Conservation (phyloP, 2,329 filamentous ascomycete genomes). For the Cladosporium sp. region DNA sequence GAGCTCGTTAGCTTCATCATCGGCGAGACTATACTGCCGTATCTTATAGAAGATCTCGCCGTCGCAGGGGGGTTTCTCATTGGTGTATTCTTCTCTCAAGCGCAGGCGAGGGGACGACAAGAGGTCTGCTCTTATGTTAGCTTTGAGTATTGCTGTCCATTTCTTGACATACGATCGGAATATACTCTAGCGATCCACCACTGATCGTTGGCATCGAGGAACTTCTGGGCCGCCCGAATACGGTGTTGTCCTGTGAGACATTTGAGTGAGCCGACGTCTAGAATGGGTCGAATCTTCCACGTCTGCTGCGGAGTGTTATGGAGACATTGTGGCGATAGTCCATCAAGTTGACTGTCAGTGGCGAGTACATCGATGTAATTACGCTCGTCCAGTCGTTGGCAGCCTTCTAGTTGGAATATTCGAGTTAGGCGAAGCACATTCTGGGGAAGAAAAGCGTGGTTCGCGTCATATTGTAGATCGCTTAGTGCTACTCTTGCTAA, state of each 20-base stretch:
- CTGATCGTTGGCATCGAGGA: slow-evolving; percentile 15
- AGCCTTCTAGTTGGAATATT: slow-evolving; percentile 20
- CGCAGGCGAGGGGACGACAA: not conserved
- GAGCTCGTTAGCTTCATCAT: slow-evolving; percentile 10
- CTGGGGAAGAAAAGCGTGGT: slow-evolving; percentile 1
- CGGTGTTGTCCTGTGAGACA: slow-evolving; percentile 18
- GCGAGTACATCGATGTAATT: slow-evolving; percentile 15
- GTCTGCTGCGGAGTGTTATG: not conserved
- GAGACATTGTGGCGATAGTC: not conserved
- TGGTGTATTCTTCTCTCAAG: slow-evolving; percentile 14
- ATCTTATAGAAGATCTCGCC: slow-evolving; percentile 20
- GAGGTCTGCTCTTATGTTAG: not conserved
- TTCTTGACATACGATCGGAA: slow-evolving; percentile 11
- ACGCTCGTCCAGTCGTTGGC: slow-evolving; percentile 13
- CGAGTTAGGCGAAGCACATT: slow-evolving; percentile 17
- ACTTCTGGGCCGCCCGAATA: slow-evolving; percentile 15
- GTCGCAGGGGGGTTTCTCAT: slow-evolving; percentile 15
- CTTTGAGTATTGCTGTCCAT: not conserved
- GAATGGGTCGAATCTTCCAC: not conserved
- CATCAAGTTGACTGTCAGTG: not conserved
- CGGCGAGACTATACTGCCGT: slow-evolving; percentile 8
- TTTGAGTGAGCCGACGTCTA: not conserved
- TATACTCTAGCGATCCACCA: slow-evolving; percentile 20
- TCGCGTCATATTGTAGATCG: slow-evolving; percentile 11
- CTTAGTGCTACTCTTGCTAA: slow-evolving; percentile 14